Base-by-base conservation (phyloP, 2,329 filamentous ascomycete genomes). In the Arthrobotrys sinensis region DNA sequence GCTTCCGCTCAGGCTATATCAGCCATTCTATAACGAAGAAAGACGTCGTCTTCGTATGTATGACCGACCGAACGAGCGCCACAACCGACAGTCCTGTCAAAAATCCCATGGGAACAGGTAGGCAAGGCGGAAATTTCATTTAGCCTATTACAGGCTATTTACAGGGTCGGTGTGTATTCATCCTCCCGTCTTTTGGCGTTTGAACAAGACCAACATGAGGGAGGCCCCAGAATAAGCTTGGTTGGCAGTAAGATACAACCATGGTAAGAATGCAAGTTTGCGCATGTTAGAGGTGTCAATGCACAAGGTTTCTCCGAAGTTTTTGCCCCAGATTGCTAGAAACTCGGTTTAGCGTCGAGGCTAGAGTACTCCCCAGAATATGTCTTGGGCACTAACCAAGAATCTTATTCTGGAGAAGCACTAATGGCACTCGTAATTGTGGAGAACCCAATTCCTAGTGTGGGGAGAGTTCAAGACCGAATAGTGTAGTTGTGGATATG, bases 91-190 rank as follows among this genome's bases (percentile, higher is more conserved):
- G 21, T 55, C 46, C 19, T 52, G 45, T 28, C 21, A 32, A 11
- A 60, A 55, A 60, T 50, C 57, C 60, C 48, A 52, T 43, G 40
- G 65, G 38, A n/a, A 32, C 46, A 53, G 16, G 32, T 32, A 43
- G 50, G 32, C 19, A 50, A 28, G 63, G 36, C 70, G 70, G 70
- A 75, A 75, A 14, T 57, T 60, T 34, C 11, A 57, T 69, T 76
- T 76, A 76, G 72, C 72, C 72, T 76, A 32, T 53, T 48, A 64
- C 16, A 69, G 64, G 65, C 65, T 76, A 76, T 64, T 68, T 76
- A 14, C 64, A 65, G 40, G 64, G 48, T 24, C 38, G 4, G 36
- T 36, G 36, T 36, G 21, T 76, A 76, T 76, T 69, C 53, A 76
- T 55, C 72, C 72, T 53, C 28, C 55, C 28, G 69, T 57, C 46